Evolutionary conservation across 2,329 filamentous ascomycete species (phyloP).

Genomic region (Ascochyta rabiei): DNA sequence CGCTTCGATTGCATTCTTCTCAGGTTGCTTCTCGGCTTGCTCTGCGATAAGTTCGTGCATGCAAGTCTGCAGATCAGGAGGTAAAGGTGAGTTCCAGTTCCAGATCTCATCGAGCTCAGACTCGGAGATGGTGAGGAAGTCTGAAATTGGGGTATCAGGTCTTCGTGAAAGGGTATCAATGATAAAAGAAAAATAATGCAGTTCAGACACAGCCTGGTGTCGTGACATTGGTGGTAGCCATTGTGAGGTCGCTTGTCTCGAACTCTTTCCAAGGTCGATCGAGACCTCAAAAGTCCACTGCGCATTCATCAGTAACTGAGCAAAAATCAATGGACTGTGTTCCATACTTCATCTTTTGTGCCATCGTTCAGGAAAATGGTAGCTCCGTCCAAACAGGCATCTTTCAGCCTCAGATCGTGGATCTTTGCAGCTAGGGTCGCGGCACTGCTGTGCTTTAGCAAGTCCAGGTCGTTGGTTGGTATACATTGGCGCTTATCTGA

Average conservation of each 20-base stretch:
- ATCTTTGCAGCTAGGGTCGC: slow-evolving; percentile 25
- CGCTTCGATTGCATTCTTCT: slow-evolving; percentile 47
- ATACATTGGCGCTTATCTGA: slow-evolving; percentile 24
- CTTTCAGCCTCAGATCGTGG: slow-evolving; percentile 18
- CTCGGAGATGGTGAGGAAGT: slow-evolving; percentile 28
- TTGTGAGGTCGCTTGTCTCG: slow-evolving; percentile 48
- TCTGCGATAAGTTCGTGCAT: slow-evolving; percentile 56
- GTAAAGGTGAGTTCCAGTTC: slow-evolving; percentile 55
- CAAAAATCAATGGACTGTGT: neutral
- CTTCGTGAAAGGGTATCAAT: slow-evolving; percentile 45
- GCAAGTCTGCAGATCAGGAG: slow-evolving; percentile 52
- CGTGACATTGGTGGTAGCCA: slow-evolving; percentile 52
- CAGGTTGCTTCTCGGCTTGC: slow-evolving; percentile 41
- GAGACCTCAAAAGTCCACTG: slow-evolving; percentile 42
- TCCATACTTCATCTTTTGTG: slow-evolving; percentile 37
- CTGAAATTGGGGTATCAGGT: slow-evolving; percentile 19
- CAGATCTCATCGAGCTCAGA: slow-evolving; percentile 56
- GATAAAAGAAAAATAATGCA: slow-evolving; percentile 50
- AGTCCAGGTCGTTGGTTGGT: slow-evolving; percentile 23
- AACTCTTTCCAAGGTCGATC: slow-evolving; percentile 30
- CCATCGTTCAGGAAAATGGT: slow-evolving; percentile 39
- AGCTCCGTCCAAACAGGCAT: slow-evolving; percentile 10
- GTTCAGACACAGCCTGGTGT: slow-evolving; percentile 52
- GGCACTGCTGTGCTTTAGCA: slow-evolving; percentile 21
- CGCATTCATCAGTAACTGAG: neutral